phyloP scores from a whole-genome alignment of 116 monocot species.

The Papilionanthe hybrid region DNA sequence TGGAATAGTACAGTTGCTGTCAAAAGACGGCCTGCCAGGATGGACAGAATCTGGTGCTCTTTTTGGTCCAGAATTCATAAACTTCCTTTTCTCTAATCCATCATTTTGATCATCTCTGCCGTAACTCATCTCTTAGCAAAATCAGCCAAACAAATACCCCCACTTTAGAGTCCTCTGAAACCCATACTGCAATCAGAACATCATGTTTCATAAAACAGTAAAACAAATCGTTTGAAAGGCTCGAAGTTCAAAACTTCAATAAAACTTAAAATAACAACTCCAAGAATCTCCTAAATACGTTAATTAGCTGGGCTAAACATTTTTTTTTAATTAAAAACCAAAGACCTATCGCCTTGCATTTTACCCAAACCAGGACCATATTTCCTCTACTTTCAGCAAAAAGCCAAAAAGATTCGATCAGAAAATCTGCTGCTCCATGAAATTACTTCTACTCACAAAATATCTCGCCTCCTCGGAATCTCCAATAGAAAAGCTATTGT shows the following conservation, averaged over 20 bases:
- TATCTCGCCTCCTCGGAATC: background rate
- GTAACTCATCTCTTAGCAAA: conserved; percentile 21
- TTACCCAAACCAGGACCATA: too few relatives aligned
- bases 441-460: background rate
- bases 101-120: conserved; percentile 19
- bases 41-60: conserved; percentile 35
- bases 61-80: conserved; percentile 17
- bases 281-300: background rate
- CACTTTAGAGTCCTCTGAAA: background rate
- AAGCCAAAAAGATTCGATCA: background rate
- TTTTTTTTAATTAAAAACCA: background rate
- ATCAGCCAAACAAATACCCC: background rate
- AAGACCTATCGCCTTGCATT: background rate
- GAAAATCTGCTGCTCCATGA: background rate
- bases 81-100: conserved; percentile 17
- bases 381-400: too few relatives aligned
- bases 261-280: conserved; percentile 2
- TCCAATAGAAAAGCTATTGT: background rate
- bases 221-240: background rate
- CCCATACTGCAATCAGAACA: background rate
- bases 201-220: background rate
- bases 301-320: background rate
- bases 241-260: background rate
- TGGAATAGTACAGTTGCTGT: conserved; percentile 15
- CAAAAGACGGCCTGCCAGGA: conserved; percentile 38